phyloP scores from a whole-genome alignment of 2,329 filamentous ascomycete genomes.

The Beauveria sp. region DNA sequence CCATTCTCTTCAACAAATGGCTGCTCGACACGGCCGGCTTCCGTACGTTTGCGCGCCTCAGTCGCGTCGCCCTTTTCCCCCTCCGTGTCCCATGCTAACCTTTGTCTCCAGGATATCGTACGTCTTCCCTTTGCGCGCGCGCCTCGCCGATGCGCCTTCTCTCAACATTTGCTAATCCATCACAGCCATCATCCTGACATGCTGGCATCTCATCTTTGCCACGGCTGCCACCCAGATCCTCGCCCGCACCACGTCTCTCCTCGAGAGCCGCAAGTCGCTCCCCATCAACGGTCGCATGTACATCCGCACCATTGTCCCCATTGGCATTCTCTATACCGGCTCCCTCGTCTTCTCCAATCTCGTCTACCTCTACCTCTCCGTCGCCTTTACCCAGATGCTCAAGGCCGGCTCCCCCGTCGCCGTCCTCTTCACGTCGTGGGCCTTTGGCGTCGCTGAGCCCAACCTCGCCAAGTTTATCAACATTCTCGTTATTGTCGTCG shows the following conservation, averaged over 20 bases:
- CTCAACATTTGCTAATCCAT: slow-evolving; percentile 1
- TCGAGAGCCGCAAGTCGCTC: slow-evolving; percentile 55
- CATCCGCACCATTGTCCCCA: slow-evolving; percentile 56
- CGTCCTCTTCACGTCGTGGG: slow-evolving; percentile 59
- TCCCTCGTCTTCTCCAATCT: slow-evolving; percentile 61
- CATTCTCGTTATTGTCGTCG: slow-evolving; percentile 43
- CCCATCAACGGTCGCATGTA: slow-evolving; percentile 55
- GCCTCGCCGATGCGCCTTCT: neutral
- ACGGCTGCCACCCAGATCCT: slow-evolving; percentile 59
- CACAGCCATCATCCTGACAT: slow-evolving; percentile 51
- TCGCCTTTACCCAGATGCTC: slow-evolving; percentile 65
- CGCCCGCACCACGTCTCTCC: slow-evolving; percentile 53
- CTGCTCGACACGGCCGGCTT: slow-evolving; percentile 69
- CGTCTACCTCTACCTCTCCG: slow-evolving; percentile 59
- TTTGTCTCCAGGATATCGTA: slow-evolving; percentile 26
- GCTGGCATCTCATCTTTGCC: slow-evolving; percentile 62
- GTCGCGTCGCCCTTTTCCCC: neutral
- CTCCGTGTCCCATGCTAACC: slow-evolving; percentile 17
- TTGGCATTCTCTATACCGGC: slow-evolving; percentile 57
- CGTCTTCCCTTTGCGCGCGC: slow-evolving; percentile 11
- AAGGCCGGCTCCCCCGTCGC: slow-evolving; percentile 62
- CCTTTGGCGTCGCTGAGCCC: slow-evolving; percentile 43
- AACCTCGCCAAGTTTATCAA: slow-evolving; percentile 38
- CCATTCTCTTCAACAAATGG: slow-evolving; percentile 92
- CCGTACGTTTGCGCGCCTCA: slow-evolving; percentile 43